Percentiles rank a stretch among this genome's conserved stretches.
Evolutionary conservation across 179 eudicot genomes (phyloP).

Genomic region (Gypsophila paniculata): DNA sequence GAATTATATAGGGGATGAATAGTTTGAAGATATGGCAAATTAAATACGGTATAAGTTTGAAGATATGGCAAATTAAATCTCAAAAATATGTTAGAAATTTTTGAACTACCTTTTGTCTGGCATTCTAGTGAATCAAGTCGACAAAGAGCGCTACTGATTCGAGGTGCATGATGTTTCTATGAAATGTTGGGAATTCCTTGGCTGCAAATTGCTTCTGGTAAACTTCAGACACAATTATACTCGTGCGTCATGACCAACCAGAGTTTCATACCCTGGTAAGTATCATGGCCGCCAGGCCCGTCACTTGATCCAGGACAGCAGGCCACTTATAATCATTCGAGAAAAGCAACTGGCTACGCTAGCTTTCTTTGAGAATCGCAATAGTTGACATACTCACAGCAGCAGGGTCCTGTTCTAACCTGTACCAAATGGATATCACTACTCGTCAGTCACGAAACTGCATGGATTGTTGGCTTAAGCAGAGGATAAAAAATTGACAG

Average conservation of each 20-base stretch:
- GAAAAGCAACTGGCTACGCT: neutral
- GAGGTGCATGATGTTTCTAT: no score
- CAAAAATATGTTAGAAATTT: no score
- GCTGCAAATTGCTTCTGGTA: neutral
- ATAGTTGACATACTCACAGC: constrained; percentile 57
- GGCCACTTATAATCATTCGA: neutral
- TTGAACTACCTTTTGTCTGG: no score
- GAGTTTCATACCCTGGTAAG: neutral
- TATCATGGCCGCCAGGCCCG: neutral
- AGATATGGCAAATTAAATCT: no score
- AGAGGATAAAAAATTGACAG: neutral
- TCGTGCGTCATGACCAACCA: neutral
- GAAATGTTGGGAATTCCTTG: neutral
- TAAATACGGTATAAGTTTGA: no score
- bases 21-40: no score
- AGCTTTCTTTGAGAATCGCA: constrained; percentile 71
- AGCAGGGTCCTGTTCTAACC: constrained; percentile 80
- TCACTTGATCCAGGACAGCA: neutral
- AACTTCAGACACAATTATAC: neutral
- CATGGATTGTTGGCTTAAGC: neutral
- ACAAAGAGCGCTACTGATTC: no score
- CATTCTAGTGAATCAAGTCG: no score
- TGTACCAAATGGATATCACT: constrained; percentile 24
- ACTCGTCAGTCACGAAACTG: constrained; percentile 1
- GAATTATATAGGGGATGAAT: no score